phyloP scores from a whole-genome alignment of 345 rosid genomes.

The Gossypium longicalyx region DNA sequence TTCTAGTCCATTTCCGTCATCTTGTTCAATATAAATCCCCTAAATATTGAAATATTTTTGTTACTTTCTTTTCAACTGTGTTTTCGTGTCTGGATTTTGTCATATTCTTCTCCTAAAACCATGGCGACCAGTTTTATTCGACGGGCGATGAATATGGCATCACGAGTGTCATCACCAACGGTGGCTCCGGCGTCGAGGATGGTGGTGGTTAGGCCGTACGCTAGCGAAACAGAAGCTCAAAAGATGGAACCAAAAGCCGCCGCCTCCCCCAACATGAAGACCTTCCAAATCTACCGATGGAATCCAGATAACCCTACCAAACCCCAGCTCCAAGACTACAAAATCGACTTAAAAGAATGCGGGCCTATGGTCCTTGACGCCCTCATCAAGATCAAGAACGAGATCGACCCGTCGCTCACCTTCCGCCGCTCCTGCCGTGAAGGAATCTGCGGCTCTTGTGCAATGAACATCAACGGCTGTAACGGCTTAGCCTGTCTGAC shows the following conservation, averaged over 20 bases:
- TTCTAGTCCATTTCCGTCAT: neutral
- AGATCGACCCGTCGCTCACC: conserved; percentile 85
- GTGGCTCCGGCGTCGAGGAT: conserved; percentile 24
- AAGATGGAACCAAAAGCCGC: conserved; percentile 35
- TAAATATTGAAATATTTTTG: neutral
- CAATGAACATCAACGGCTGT: conserved; percentile 96
- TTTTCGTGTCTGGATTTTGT: neutral
- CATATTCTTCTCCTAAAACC: neutral
- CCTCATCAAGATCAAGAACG: conserved; percentile 92
- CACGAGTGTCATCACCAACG: conserved; percentile 19
- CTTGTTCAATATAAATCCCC: too few species aligned
- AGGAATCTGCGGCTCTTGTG: conserved; percentile 94
- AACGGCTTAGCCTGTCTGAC: conserved; percentile 92
- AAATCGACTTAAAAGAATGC: conserved; percentile 79
- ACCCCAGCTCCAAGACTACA: conserved; percentile 61
- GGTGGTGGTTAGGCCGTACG: conserved; percentile 37
- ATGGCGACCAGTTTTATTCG: conserved; percentile 58
- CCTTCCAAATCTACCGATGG: conserved; percentile 94
- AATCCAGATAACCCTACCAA: conserved; percentile 73
- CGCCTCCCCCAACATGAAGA: conserved; percentile 36
- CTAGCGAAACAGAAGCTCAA: conserved; percentile 50
- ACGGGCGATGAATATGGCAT: conserved; percentile 25
- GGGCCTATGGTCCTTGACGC: conserved; percentile 98
- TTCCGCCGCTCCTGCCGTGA: conserved; percentile 97
- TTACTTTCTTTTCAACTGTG: neutral